Base-by-base conservation (phyloP, 768 basidiomycete genomes). In the Tulasnella sp. region DNA sequence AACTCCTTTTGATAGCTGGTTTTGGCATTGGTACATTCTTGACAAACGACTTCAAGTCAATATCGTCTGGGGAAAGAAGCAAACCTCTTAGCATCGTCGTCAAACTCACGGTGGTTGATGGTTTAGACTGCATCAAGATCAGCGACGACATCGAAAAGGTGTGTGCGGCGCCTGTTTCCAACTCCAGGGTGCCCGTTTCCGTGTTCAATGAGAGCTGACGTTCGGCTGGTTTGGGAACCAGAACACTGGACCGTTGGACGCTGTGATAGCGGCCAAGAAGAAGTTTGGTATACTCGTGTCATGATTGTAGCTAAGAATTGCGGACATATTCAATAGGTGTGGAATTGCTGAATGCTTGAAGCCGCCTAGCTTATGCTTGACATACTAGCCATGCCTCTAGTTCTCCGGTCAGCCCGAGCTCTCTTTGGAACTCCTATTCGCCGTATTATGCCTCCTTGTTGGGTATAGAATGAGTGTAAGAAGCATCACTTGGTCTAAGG, bases 21-120 rank as follows among this genome's bases (percentile, higher is more conserved):
- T 98, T 92, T 69, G 96, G 96, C 8, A 92, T 98, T 45, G 96
- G 96, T 0, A 99, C 96, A 0, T 85, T 78, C 69, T 71, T 97
- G 8, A 91, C 92, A 15, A 97, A 96, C 67, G 93, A 96, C 71
- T 96, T 94, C 73, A 61, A 64, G 24, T 21, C 21, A 66, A 67
- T 65, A 69, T 43, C 74, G 74, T 30, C 74, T 71, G 62, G 68
- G 70, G 79, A 80, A 67, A 81, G 80, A 71, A 90, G 87, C 73
- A 86, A 82, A 67, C 80, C 91, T 21, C 70, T 96, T 63, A 96
- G 95, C 68, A 98, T 98, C 68, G 95, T 99, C 51, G 92, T 97
- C 73, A 97, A 97, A 68, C 76, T 99, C 8, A 78, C 81, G 41
- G 78, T 80, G 47, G 84, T 96, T 11, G 75, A 88, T 66, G 79